Conservation (phyloP, 73 alveolate species). For the Stentor coeruleus region DNA sequence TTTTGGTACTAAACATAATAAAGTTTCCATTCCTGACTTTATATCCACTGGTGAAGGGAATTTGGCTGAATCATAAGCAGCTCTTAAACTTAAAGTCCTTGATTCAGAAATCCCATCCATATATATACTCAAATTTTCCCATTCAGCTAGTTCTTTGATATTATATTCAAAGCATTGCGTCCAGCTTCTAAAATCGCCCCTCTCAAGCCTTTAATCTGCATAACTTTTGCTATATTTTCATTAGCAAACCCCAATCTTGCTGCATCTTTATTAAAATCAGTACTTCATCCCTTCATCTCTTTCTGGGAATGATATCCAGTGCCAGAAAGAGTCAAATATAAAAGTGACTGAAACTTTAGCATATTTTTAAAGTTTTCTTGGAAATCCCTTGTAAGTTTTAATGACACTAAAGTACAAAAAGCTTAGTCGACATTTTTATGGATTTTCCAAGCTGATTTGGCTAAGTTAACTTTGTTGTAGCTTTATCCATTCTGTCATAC, state of each 20-base stretch:
- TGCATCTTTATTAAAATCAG: constrained; percentile 1
- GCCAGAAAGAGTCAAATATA: neutral
- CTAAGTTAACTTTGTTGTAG: constrained; percentile 13
- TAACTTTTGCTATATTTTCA: neutral
- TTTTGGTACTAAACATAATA: neutral
- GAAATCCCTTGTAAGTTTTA: neutral
- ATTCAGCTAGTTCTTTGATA: constrained; percentile 19
- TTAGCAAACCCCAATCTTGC: neutral
- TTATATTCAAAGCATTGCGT: neutral
- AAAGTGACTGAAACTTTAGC: neutral
- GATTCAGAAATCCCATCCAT: constrained; percentile 24
- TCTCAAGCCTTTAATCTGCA: constrained; percentile 1
- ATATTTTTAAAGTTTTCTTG: constrained; percentile 6
- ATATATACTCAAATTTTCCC: constrained; percentile 17
- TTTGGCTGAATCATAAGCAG: constrained; percentile 10
- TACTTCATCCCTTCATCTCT: constrained; percentile 16
- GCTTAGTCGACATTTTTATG: neutral
- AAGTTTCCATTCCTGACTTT: neutral
- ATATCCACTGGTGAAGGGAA: constrained; percentile 7
- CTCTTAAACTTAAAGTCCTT: neutral
- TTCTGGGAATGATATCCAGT: constrained; percentile 4
- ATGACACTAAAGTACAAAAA: neutral
- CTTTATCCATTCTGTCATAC: constrained; percentile 23
- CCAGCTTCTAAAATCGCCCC: constrained; percentile 20
- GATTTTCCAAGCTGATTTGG: neutral